These are phyloP conservation scores for Lentinula sp. DNA, from an alignment of 768 basidiomycete species.

Conservation along the genomic window DNA sequence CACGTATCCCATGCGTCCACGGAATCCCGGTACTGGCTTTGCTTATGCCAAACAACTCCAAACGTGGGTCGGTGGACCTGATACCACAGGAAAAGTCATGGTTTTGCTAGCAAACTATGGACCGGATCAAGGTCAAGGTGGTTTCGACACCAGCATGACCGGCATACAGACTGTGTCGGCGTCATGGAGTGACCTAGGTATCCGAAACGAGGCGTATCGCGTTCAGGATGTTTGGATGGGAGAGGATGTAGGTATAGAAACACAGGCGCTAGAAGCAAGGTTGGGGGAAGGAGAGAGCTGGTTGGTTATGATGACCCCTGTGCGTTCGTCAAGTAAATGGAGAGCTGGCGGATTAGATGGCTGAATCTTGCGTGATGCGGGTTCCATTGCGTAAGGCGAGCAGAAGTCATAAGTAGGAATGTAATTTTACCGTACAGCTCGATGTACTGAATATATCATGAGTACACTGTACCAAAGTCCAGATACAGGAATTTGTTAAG, in stretches of 20 bases:
- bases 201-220: neutral
- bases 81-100: neutral
- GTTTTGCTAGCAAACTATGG: constrained; percentile 6
- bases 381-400: neutral
- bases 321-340: neutral
- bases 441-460: too few species aligned
- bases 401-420: neutral
- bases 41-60: constrained; percentile 4
- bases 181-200: constrained; percentile 1
- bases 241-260: neutral
- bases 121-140: constrained; percentile 6
- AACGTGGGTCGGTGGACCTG: constrained; percentile 6
- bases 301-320: neutral
- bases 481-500: too few species aligned
- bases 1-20: constrained; percentile 2
- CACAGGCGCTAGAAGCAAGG: neutral
- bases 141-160: neutral
- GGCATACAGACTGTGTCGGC: neutral
- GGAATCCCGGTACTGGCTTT: constrained; percentile 1
- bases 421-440: neutral
- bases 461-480: too few species aligned
- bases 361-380: neutral
- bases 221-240: constrained; percentile 3
- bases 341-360: neutral
- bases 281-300: constrained; percentile 6